A percentile compares a stretch with the other conserved stretches of the same genome.
Conservation (phyloP, 257 asterid genomes). For the Solanum chmielewskii region DNA sequence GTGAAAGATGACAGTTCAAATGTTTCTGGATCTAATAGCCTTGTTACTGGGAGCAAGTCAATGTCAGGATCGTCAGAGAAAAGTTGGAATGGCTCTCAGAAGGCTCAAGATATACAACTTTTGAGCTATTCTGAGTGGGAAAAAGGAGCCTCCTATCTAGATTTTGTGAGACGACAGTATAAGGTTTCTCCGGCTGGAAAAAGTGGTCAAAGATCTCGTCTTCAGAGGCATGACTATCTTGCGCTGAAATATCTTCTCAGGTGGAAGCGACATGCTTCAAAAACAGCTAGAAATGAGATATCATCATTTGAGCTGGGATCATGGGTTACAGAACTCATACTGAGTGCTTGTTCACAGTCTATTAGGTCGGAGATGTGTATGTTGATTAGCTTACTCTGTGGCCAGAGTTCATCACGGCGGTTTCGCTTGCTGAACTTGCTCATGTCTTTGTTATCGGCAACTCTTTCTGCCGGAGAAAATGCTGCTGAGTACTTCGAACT, state of each 20-base stretch:
- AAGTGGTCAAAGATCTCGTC: conserved; percentile 74
- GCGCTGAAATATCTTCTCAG: conserved; percentile 87
- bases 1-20: conserved; percentile 47
- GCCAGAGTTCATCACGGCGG: conserved; percentile 79
- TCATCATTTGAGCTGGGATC: conserved; percentile 91
- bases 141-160: conserved; percentile 94
- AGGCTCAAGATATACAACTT: conserved; percentile 73
- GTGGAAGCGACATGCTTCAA: conserved; percentile 84
- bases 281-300: conserved; percentile 52
- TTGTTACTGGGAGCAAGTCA: conserved; percentile 38
- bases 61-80: conserved; percentile 43
- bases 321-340: conserved; percentile 96
- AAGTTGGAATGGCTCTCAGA: conserved; percentile 71
- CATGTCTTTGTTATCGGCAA: conserved; percentile 83
- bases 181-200: conserved; percentile 71
- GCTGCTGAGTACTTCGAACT: conserved; percentile 94
- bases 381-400: conserved; percentile 83
- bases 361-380: conserved; percentile 98
- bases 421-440: conserved; percentile 81
- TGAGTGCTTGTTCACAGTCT: conserved; percentile 98
- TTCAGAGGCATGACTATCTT: conserved; percentile 68
- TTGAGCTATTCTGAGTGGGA: conserved; percentile 98
- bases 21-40: conserved; percentile 50
- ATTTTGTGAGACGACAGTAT: conserved; percentile 96
- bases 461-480: conserved; percentile 93